Evolutionary conservation across 2,329 filamentous ascomycete genomes (phyloP).

Genomic region (Blumeriella jaapii): DNA sequence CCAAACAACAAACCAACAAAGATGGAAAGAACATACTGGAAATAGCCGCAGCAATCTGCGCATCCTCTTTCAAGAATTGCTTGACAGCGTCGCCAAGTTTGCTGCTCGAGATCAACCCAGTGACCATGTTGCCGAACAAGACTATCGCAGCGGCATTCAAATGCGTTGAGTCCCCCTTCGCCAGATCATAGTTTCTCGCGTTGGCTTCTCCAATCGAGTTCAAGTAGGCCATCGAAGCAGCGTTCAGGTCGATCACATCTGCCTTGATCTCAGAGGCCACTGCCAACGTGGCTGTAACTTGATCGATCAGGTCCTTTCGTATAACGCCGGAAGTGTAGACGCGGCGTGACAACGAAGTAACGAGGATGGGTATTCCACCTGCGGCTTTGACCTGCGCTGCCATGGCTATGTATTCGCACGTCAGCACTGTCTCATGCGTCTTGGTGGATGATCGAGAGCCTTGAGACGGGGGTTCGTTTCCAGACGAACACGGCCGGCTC

Average conservation of each 20-base stretch:
- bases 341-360: constrained; percentile 36
- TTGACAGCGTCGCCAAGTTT: constrained; percentile 2
- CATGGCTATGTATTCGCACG: too few species aligned
- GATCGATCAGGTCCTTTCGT: constrained; percentile 30
- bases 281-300: constrained; percentile 30
- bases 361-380: constrained; percentile 31
- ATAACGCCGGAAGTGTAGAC: constrained; percentile 31
- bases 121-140: constrained; percentile 37
- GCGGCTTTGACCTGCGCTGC: constrained; percentile 23
- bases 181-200: constrained; percentile 33
- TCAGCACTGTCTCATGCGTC: too few species aligned
- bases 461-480: too few species aligned
- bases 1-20: too few species aligned
- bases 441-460: too few species aligned
- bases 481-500: too few species aligned
- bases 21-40: too few species aligned
- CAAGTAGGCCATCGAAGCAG: constrained; percentile 32
- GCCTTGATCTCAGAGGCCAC: constrained; percentile 28
- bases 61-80: constrained; percentile 6
- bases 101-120: constrained; percentile 26
- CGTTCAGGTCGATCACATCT: constrained; percentile 34
- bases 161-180: constrained; percentile 37
- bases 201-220: constrained; percentile 34
- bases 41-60: constrained; percentile 10
- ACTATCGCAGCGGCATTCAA: constrained; percentile 33